Evolutionary conservation across 179 eudicot genomes (phyloP).

Genomic region (Camellia oleifera): DNA sequence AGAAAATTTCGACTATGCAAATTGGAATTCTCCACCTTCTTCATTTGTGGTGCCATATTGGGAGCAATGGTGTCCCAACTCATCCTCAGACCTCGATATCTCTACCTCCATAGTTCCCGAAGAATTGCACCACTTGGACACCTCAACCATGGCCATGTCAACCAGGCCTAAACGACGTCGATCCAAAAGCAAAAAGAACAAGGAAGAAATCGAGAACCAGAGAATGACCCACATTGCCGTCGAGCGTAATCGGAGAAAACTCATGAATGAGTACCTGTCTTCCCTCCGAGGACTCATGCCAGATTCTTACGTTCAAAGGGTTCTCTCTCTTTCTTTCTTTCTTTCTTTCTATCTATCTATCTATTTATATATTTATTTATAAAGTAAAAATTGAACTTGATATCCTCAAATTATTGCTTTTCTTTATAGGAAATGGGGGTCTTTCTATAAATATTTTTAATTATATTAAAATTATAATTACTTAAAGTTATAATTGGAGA

Average conservation of each 20-base stretch:
- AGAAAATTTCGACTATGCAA: background rate
- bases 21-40: constrained; percentile 3
- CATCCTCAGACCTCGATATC: constrained; percentile 3
- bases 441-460: too few species aligned
- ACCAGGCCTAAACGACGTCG: constrained; percentile 11
- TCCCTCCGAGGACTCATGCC: constrained; percentile 56
- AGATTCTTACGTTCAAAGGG: constrained; percentile 54
- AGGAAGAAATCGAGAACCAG: constrained; percentile 60
- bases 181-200: constrained; percentile 35
- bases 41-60: background rate
- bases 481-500: too few species aligned
- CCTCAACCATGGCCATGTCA: background rate
- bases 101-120: background rate
- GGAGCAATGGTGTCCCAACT: constrained; percentile 13
- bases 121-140: background rate
- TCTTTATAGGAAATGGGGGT: too few species aligned
- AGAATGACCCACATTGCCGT: constrained; percentile 80
- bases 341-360: background rate
- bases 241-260: constrained; percentile 63
- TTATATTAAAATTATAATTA: too few species aligned
- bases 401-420: too few species aligned
- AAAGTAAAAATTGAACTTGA: too few species aligned
- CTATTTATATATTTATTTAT: too few species aligned
- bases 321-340: constrained; percentile 16
- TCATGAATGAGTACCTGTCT: constrained; percentile 64